phyloP scores from a whole-genome alignment of 495 filamentous ascomycete genomes.

The Lophiotrema nucula region DNA sequence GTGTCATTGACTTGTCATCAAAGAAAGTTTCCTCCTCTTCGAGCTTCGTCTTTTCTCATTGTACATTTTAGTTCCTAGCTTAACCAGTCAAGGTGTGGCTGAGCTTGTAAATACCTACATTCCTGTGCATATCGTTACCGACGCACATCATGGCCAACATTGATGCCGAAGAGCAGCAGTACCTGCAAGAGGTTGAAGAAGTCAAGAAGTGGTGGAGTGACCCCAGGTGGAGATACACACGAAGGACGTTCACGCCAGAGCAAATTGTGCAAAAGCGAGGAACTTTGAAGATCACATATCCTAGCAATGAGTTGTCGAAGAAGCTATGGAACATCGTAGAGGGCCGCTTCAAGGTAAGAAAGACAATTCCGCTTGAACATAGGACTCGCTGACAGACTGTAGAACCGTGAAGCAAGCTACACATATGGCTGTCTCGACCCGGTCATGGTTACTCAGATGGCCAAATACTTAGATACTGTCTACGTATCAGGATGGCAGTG shows the following conservation, averaged over 20 bases:
- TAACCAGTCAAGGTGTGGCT: not conserved
- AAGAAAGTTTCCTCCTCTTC: slow-evolving; percentile 3
- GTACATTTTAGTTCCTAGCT: not conserved
- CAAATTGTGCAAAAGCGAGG: slow-evolving; percentile 95
- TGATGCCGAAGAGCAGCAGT: slow-evolving; percentile 76
- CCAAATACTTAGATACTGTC: slow-evolving; percentile 96
- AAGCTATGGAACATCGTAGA: slow-evolving; percentile 94
- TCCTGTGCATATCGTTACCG: not conserved
- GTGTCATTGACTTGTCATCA: slow-evolving; percentile 18
- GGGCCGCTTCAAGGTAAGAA: slow-evolving; percentile 70
- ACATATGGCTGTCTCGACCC: slow-evolving; percentile 98
- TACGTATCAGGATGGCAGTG: slow-evolving; percentile 99
- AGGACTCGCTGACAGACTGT: not conserved
- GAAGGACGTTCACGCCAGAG: slow-evolving; percentile 90
- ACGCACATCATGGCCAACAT: slow-evolving; percentile 39
- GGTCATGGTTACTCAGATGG: slow-evolving; percentile 98
- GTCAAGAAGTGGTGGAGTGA: slow-evolving; percentile 95
- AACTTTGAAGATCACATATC: slow-evolving; percentile 85
- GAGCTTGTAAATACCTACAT: not conserved
- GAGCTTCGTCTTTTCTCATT: not conserved
- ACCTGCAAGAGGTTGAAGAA: slow-evolving; percentile 74
- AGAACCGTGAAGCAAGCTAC: slow-evolving; percentile 82
- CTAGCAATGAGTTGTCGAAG: slow-evolving; percentile 82
- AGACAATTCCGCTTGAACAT: not conserved
- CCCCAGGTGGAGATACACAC: slow-evolving; percentile 87